Evolutionary conservation across 352 stramenopile genomes (phyloP).

Genomic region (Phytophthora aleatoria): DNA sequence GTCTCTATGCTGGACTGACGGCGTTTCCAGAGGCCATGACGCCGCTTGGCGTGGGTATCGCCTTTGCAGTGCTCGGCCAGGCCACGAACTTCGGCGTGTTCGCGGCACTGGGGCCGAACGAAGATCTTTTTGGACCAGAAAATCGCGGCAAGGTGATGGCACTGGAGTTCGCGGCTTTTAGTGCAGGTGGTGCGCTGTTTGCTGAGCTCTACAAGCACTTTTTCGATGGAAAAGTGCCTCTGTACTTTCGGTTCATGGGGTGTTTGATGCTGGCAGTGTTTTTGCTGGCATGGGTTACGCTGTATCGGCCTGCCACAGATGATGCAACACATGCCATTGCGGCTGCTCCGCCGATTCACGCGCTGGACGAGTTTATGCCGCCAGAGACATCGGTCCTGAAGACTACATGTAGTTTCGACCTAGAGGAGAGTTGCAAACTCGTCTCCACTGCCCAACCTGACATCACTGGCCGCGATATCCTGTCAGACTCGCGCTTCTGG

Average conservation of each 20-base stretch:
- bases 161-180: conserved; percentile 68
- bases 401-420: background rate
- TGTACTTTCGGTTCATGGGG: conserved; percentile 78
- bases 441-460: conserved; percentile 25
- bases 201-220: conserved; percentile 64
- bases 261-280: conserved; percentile 57
- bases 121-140: conserved; percentile 67
- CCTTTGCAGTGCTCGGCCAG: conserved; percentile 64
- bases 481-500: conserved; percentile 66
- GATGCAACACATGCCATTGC: conserved; percentile 13
- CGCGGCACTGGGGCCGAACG: conserved; percentile 70
- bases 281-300: conserved; percentile 53
- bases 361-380: conserved; percentile 56
- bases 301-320: conserved; percentile 40
- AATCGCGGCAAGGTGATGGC: conserved; percentile 80
- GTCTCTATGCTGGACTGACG: conserved; percentile 43
- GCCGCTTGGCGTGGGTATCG: conserved; percentile 53
- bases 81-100: conserved; percentile 76
- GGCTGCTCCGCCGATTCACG: conserved; percentile 24
- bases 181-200: conserved; percentile 71
- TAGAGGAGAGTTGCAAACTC: conserved; percentile 11
- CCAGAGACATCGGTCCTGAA: conserved; percentile 12
- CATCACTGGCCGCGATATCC: conserved; percentile 56
- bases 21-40: conserved; percentile 41
- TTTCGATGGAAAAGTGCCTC: conserved; percentile 56